phyloP scores from a whole-genome alignment of 441 rosid species.

The Euphorbia corollata region DNA sequence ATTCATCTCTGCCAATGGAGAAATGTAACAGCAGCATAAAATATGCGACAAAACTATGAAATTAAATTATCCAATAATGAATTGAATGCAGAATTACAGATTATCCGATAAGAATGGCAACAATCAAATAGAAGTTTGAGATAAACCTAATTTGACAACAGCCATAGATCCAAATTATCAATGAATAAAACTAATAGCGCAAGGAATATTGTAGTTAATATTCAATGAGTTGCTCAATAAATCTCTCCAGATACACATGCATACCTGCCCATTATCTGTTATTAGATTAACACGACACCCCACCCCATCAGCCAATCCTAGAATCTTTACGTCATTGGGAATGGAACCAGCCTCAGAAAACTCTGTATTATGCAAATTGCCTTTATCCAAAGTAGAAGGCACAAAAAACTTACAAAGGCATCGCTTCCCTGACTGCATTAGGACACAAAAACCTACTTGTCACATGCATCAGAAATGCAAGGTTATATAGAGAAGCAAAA shows the following conservation, averaged over 20 bases:
- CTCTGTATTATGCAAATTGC: conserved; percentile 38
- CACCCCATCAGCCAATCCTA: conserved; percentile 82
- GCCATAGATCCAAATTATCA: conserved; percentile 4
- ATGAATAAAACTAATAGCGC: neutral
- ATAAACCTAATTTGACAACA: neutral
- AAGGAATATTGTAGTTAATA: neutral
- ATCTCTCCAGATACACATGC: neutral
- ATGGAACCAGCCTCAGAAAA: conserved; percentile 41
- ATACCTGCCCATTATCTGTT: conserved; percentile 74
- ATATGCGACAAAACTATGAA: conserved; percentile 2
- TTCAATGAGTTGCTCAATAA: neutral
- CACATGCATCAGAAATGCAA: conserved; percentile 7
- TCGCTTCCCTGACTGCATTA: conserved; percentile 84
- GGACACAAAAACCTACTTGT: conserved; percentile 18
- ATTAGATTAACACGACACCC: conserved; percentile 75
- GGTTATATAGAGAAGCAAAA: conserved; percentile 14
- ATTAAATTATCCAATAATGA: neutral
- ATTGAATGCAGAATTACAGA: neutral
- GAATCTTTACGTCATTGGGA: conserved; percentile 53
- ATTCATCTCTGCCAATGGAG: neutral
- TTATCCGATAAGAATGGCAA: neutral
- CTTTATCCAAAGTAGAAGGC: conserved; percentile 55
- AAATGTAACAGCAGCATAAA: neutral
- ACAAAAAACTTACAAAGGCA: conserved; percentile 77
- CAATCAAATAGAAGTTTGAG: conserved; percentile 6